Base-by-base conservation (phyloP, 495 filamentous ascomycete species). In the Penicillium psychrofluorescens region DNA sequence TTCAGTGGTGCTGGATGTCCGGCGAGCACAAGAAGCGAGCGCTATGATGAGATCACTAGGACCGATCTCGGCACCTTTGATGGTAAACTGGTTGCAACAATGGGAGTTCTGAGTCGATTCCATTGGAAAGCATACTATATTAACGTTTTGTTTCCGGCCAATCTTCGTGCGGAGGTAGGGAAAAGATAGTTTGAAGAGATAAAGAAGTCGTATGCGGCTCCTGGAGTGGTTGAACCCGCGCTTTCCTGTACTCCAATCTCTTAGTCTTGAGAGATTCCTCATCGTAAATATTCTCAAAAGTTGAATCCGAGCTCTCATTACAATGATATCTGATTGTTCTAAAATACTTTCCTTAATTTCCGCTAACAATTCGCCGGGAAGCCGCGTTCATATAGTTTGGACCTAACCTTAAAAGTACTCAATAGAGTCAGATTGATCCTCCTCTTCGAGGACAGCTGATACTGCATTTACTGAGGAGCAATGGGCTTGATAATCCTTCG, bases 31-130 rank as follows among this genome's bases (percentile, higher is more conserved):
- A 22, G 36, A 46, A n/a, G 58, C 55, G 2, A 63, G 61, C 41
- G 16, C 11, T n/a, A 62, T 45, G 1, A 59, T 63, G 57, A 43
- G 35, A 8, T 27, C 32, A 0, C 32, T 65, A 8, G 16, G 32
- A 4, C 48, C 54, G 0, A 49, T 63, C 15, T 59, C 45, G 13
- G 11, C 44, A 8, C 2, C 35, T 8, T 29, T 59, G 35, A 56
- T 59, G 56, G 12, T 15, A n/a, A 59, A 56, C 13, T 59, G 56
- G 56, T 11, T 56, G 9, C 14, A 51, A 16, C 56, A 59, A 38
- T 59, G 56, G 56, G 7, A 44, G 11, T 56, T 56, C 35, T 59
- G 41, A 40, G 29, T 3, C 6, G 22, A 6, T 22, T 22, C 22
- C 22, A 22, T 22, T 22, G 4, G 22, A 4, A 4, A 22, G 22